These are phyloP conservation scores for Gaeumannomyces sp. DNA, from an alignment of 2,329 filamentous ascomycete genomes.

Conservation along the genomic window DNA sequence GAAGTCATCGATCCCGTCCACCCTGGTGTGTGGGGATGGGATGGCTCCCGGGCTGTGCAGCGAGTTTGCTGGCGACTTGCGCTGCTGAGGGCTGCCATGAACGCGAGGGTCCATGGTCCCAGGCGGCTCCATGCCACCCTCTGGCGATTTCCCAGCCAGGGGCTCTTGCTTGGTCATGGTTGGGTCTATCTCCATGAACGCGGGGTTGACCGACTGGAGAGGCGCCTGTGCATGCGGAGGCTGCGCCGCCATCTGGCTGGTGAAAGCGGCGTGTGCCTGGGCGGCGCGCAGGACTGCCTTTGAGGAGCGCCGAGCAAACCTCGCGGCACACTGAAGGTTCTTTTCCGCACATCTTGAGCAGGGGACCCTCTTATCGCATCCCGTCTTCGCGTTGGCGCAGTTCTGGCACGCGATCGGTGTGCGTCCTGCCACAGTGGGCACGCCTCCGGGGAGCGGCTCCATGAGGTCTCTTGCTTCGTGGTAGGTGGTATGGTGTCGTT, in stretches of 20 bases:
- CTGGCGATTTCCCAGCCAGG: slow-evolving; percentile 19
- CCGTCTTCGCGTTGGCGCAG: slow-evolving; percentile 45
- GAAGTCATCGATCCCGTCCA: slow-evolving; percentile 36
- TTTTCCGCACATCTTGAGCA: slow-evolving; percentile 44
- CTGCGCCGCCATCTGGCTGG: slow-evolving; percentile 14
- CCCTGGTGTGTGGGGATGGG: slow-evolving; percentile 29
- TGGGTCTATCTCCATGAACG: slow-evolving; percentile 32
- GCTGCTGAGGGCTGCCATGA: slow-evolving; percentile 20
- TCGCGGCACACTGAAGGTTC: slow-evolving; percentile 38
- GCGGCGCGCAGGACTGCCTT: slow-evolving; percentile 40
- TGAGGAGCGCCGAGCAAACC: slow-evolving; percentile 44
- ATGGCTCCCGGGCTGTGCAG: slow-evolving; percentile 29
- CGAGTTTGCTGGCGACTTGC: slow-evolving; percentile 26
- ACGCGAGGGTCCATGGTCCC: slow-evolving; percentile 27
- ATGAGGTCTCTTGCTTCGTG: slow-evolving; percentile 42
- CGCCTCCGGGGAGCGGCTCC: slow-evolving; percentile 36
- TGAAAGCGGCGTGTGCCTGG: slow-evolving; percentile 30
- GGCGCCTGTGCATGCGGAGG: slow-evolving; percentile 17
- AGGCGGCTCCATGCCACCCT: slow-evolving; percentile 23
- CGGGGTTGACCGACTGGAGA: slow-evolving; percentile 23
- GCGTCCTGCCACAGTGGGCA: slow-evolving; percentile 34
- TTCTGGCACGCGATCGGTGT: slow-evolving; percentile 44
- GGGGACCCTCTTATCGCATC: slow-evolving; percentile 43
- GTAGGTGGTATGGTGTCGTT: slow-evolving; percentile 44
- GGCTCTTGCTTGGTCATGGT: slow-evolving; percentile 20